Base-by-base conservation (phyloP, 225 moss, liverwort and hornwort genomes). In the Straminergon stramineum region DNA sequence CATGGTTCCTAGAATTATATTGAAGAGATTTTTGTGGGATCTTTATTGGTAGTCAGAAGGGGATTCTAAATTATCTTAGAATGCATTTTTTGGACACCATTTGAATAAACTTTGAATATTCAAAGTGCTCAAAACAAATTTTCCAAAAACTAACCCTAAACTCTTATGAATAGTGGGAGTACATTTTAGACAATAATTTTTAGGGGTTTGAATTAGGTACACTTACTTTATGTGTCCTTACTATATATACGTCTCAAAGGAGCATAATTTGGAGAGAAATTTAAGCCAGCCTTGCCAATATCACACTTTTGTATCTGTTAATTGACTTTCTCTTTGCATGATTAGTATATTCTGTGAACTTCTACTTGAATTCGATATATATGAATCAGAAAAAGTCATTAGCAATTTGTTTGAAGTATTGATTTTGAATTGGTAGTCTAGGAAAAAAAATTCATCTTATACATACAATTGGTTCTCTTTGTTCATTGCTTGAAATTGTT, bases 401-500 rank as follows among this genome's bases (percentile, higher is more conserved):
- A 6, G 2, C 2, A 56, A 79, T 79, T 24, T 37, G 10, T 56
- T 0, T 37, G 2, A 51, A 31, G 7, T 48, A 31, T 19, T 31
- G 75, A 20, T 75, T 48, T 75, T 51, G 34, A 78, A 55, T 37
- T 78, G 35, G 5, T 34, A 23, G 8, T 55, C 8, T 35, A 78
- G 0, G 2, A 24, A 35, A 16, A 9, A 0, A 2, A 53, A 53
- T 9, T 53, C 34, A 77, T 21, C 2, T 8, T 3, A 77, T 22
- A 8, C 14, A 34, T 14, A 5, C 2, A 5, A 0, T 34, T 1
- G 0, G 0, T 7, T 37, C 7, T 23, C 26, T 3, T 79, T 56
- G 2, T 24, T 37, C 55, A 35, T 37, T 79, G 23, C 6, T 4
- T 37, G 4, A n/a, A 79, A 55, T 0, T 55, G 3, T 35, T 78